Conservation (phyloP, 805 yeast genomes). For the Myxozyma lipomycoides region DNA sequence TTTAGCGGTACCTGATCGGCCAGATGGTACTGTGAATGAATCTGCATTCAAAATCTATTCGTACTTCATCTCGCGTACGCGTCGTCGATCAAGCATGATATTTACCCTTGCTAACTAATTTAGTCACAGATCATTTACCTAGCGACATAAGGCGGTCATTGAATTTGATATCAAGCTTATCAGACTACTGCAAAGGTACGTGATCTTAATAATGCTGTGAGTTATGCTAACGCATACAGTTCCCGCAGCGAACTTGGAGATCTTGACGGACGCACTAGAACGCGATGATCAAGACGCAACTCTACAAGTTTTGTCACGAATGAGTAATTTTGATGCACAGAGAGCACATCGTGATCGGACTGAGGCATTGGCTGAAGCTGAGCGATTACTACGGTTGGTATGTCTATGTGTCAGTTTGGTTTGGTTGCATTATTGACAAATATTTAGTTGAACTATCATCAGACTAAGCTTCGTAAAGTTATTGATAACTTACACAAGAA, state of each 20-base stretch:
- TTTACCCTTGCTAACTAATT: not conserved
- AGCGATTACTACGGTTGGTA: not conserved
- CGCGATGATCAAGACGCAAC: not conserved
- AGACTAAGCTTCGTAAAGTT: not conserved
- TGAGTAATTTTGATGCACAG: not conserved
- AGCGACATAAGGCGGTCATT: constrained; percentile 20
- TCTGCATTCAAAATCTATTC: constrained; percentile 9
- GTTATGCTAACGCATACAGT: not conserved
- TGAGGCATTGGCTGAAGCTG: not conserved
- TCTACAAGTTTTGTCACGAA: not conserved
- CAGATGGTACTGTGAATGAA: not conserved
- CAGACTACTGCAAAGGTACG: constrained; percentile 7
- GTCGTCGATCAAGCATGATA: not conserved
- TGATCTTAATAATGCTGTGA: not conserved
- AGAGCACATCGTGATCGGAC: not conserved
- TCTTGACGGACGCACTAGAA: constrained; percentile 1
- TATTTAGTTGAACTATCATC: not conserved
- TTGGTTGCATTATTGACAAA: not conserved
- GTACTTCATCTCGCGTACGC: constrained; percentile 21
- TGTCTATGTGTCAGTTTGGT: not conserved
- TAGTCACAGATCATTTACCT: constrained; percentile 25
- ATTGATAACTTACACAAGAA: too few species aligned
- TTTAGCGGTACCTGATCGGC: not conserved
- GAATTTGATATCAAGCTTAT: constrained; percentile 9
- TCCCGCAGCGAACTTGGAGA: constrained; percentile 7